Conservation (phyloP, 495 filamentous ascomycete genomes). For the Melanomma pulvis-pyrius region DNA sequence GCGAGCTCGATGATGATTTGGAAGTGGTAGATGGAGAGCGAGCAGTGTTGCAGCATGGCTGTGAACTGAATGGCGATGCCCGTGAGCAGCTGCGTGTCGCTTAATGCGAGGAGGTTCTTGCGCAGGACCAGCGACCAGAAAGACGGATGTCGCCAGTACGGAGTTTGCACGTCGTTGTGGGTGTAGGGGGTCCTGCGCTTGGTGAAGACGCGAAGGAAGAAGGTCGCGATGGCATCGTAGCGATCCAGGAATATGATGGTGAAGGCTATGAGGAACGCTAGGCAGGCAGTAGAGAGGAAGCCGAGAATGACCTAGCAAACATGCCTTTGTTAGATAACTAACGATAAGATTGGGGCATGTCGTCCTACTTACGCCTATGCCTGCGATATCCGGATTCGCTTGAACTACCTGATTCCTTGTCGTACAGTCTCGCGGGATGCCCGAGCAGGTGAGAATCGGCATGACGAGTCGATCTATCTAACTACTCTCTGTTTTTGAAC, state of each 20-base stretch:
- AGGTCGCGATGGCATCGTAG: constrained; percentile 12
- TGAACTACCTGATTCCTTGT: neutral
- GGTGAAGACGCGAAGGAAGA: constrained; percentile 10
- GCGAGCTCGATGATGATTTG: constrained; percentile 33
- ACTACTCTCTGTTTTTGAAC: too few species aligned
- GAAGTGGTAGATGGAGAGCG: constrained; percentile 37
- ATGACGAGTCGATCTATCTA: neutral
- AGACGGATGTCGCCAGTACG: constrained; percentile 28
- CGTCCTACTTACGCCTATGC: constrained; percentile 12
- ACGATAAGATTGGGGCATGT: neutral
- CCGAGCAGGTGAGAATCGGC: constrained; percentile 1
- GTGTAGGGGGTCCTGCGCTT: constrained; percentile 2
- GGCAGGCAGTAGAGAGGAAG: constrained; percentile 35
- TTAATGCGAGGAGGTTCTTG: constrained; percentile 36
- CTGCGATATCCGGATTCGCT: constrained; percentile 18
- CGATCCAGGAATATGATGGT: constrained; percentile 32
- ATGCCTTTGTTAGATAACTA: neutral
- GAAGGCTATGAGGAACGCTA: constrained; percentile 30
- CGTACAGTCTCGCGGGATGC: neutral
- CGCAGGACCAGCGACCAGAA: constrained; percentile 34
- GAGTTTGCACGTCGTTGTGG: neutral
- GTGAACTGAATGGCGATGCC: constrained; percentile 37
- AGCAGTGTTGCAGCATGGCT: constrained; percentile 33
- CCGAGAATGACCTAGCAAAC: constrained; percentile 29
- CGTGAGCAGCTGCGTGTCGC: constrained; percentile 36